Evolutionary conservation across 2,329 filamentous ascomycete species (phyloP), one percentile per base, ranked within the genome.

Genomic region (Aspergillus sergii): DNA sequence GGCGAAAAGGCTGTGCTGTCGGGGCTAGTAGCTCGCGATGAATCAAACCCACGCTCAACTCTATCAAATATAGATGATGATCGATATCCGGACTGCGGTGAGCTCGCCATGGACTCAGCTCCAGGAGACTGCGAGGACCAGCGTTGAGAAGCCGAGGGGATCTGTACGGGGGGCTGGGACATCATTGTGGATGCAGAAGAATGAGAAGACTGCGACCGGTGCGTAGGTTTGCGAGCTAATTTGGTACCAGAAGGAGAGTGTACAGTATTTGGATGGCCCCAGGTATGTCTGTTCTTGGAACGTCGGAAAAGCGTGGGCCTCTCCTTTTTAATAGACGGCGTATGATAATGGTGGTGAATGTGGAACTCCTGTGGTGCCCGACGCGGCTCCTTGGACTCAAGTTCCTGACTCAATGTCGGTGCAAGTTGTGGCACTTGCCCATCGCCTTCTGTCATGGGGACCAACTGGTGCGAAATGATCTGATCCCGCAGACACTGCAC

Each of bases 271-370:
- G 88, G 82, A 14, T 85, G 85, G 11, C 92, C 80, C 43, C 87
- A 84, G 36, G 87, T 85, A 2, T 91, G 88, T 80, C 89, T 91
- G 80, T 92, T 96, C 79, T 88, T 92, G 10, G 86, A 82, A 64
- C 88, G 88, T 68, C 86, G 86, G 60, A 81, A 75, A 3, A 78
- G 71, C 48, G 78, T 58, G 19, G 76, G 73, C 62, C 91, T 88
- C 23, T 85, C 82, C 74, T 88, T 89, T 59, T 85, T 65, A 72
- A 86, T 79, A n/a, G 89, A 75, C 1, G 88, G 81, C 12, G 89
- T 86, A 69, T 97, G 93, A 73, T 97, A 97, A 75, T 98, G 94
- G 72, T 98, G 94, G 73, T 98, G 94, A 53, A 98, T 91, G 71
- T 97, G 94, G 16, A 97, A 81, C 71, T 95, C 92, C 71, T 92